Conservation (phyloP, 73 alveolate genomes). For the Effrenium voratum region DNA sequence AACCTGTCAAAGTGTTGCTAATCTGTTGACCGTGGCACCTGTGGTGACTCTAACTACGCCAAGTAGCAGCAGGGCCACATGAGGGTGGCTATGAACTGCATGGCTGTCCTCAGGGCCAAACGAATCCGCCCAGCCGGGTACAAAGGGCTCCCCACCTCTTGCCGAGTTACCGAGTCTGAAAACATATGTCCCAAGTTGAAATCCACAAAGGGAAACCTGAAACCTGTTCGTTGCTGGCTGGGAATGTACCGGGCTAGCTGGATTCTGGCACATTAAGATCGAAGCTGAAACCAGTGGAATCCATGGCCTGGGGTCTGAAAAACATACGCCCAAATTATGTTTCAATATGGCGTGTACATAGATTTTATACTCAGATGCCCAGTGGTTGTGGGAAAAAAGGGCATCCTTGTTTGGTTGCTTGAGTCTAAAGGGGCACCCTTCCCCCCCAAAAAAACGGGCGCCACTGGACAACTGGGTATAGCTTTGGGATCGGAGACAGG, state of each 20-base stretch:
- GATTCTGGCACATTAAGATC: neutral
- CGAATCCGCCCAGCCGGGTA: no score
- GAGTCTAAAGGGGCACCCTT: no score
- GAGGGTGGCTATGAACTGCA: conserved; percentile 46
- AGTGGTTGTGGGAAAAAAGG: no score
- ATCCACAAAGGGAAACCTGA: neutral
- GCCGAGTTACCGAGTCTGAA: neutral
- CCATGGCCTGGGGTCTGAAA: no score
- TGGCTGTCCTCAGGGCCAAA: conserved; percentile 22
- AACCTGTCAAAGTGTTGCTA: neutral
- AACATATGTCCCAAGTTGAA: neutral
- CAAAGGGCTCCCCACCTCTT: neutral
- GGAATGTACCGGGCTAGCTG: neutral
- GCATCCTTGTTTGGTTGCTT: no score
- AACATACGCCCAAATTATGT: no score
- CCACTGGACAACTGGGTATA: no score
- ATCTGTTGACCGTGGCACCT: neutral
- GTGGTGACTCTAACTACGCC: neutral
- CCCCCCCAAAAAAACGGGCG: no score
- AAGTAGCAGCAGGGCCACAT: conserved; percentile 49
- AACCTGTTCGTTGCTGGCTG: neutral
- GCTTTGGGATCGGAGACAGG: no score
- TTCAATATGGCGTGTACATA: no score
- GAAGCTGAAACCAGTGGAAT: neutral
- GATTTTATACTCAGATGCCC: no score